Evolutionary conservation across 352 stramenopile genomes (phyloP), one percentile per base, ranked within the genome.

Genomic region (Pythium coloratum): DNA sequence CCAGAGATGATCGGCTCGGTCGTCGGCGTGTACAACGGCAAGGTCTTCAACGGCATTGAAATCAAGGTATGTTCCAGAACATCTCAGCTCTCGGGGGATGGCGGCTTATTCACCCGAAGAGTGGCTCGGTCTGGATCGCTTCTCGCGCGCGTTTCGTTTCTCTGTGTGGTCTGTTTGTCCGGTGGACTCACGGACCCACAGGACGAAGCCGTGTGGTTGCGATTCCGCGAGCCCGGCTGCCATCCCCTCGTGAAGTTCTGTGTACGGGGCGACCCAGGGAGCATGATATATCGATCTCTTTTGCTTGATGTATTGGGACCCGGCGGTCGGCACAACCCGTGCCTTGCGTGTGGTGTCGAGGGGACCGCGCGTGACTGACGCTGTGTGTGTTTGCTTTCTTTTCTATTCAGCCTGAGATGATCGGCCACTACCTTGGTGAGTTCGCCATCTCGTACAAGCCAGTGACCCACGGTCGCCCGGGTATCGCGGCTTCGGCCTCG

Each of bases 1-100:
- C 97, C 97, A 59, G 98, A 99, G 88, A 99, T 99, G 98, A 99
- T 99, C 82, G 98, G 98, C 78, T 99, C 93, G 73, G 97, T 99
- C 71, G 94, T 99, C 74, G 97, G 96, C 80, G 98, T 99, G 64
- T 99, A 99, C 96, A 99, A 99, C 85, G 97, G 98, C 90, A 99
- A 99, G 84, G 96, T 97, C 80, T 99, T 99, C 83, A 99, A 98
- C 86, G 94, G 94, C 85, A 98, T 99, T 81, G 97, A 99, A 87
- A 99, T 99, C 82, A 99, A 99, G 86, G 86, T 95, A 82, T 91
- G 86, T 91, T 92, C 86, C 86, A 86, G 86, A 91, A 92, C 78
- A 70, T 77, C 82, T 81, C 72, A 65, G 74, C 86, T 92, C 84
- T 91, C 84, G 86, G 84, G 84, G 82, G 80, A 72, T 90, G 80